Evolutionary conservation across 331 rosid species (phyloP), one percentile per base, ranked within the genome.

Genomic region (Rosa hybrid): DNA sequence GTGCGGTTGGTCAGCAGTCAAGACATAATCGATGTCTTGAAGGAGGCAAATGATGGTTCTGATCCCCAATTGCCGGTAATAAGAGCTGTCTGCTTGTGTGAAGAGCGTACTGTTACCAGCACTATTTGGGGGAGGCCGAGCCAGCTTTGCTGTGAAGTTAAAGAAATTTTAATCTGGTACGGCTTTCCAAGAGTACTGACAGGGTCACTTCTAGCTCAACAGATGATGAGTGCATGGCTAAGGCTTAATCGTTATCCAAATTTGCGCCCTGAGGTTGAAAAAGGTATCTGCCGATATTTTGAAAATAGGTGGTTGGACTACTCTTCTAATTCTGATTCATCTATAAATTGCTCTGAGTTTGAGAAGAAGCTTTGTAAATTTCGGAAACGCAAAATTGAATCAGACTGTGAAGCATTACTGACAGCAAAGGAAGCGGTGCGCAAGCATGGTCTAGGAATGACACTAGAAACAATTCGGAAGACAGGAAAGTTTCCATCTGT

Each of bases 321-420:
- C 34, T 7, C 65, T 72, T 25, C 2, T 6, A 54, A 11, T 21
- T 59, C 65, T 8, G 14, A 7, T 21, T 59, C 34, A 9, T 59
- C 65, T 21, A 21, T 12, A 54, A 2, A 21, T 8, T 21, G n/a
- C 16, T 71, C 60, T 25, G 42, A 50, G 17, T 46, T 71, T 71
- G 76, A 71, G 60, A 71, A 71, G 60, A 71, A 23, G 60, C 42
- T 71, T 71, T 17, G 13, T 71, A 7, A 23, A 23, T 46, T 16
- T 71, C 5, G 30, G 17, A 23, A 23, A 3, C n/a, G 13, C 39
- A 16, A n/a, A 11, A 23, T 23, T 46, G 59, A 71, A 7, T 3
- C 9, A 23, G 75, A 12, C 1, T 12, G 38, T 12, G 21, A 46
- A 21, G 60, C 34, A 25, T 71, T 72, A 59, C 65, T 8, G 34